phyloP scores from a whole-genome alignment of 2,329 filamentous ascomycete genomes.

The Alternaria dauci region DNA sequence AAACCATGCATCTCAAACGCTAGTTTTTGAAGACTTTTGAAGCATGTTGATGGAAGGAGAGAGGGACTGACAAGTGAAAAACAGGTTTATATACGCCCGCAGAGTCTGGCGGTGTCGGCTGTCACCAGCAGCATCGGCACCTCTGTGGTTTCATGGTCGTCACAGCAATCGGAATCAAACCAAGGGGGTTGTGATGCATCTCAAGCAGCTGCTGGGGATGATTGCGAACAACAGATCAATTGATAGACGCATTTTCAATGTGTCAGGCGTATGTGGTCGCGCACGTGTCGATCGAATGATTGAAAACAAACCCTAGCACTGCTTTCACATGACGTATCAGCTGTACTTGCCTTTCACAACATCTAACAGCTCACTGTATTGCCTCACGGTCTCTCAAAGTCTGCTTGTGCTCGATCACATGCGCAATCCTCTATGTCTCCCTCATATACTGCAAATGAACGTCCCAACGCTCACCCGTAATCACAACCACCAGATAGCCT shows the following conservation, averaged over 20 bases:
- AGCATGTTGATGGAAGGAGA: accelerated
- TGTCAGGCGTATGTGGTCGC: neutral
- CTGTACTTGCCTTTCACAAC: neutral
- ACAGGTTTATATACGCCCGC: neutral
- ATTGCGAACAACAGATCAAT: neutral
- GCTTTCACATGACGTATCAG: neutral
- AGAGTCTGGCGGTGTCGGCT: neutral
- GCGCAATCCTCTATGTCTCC: neutral
- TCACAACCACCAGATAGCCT: neutral
- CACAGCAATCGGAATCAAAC: accelerated
- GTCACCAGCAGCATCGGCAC: neutral
- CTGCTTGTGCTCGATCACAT: neutral
- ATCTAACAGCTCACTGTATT: neutral
- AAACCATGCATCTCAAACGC: neutral
- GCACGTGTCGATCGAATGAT: neutral
- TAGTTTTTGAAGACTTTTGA: neutral
- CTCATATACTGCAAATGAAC: neutral
- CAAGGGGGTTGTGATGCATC: accelerated
- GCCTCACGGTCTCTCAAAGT: neutral
- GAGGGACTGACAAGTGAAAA: too few species aligned
- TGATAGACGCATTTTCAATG: neutral
- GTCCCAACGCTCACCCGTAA: neutral
- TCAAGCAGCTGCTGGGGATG: accelerated
- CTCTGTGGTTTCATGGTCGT: neutral
- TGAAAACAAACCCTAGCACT: neutral